Evolutionary conservation across 1,284 basidiomycete species (phyloP).

Genomic region (Trichosporon coremiiforme): DNA sequence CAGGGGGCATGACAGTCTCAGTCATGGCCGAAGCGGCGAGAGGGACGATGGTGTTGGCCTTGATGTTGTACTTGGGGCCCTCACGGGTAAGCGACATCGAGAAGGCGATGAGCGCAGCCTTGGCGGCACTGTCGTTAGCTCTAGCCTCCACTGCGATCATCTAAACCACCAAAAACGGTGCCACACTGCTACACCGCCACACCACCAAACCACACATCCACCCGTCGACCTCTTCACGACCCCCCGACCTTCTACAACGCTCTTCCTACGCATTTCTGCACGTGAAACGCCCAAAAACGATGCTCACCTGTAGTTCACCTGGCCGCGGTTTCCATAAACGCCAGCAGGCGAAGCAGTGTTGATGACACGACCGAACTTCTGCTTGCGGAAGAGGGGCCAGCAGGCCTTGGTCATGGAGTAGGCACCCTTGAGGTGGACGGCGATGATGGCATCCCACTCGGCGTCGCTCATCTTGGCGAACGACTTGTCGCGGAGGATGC

Average conservation of each 20-base stretch:
- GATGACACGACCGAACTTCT: constrained; percentile 88
- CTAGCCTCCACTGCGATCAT: not conserved
- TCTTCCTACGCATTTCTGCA: not conserved
- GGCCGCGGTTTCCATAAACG: constrained; percentile 84
- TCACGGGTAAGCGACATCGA: constrained; percentile 89
- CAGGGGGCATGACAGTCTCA: constrained; percentile 93
- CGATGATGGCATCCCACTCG: constrained; percentile 82
- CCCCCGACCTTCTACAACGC: not conserved
- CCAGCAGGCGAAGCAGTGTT: constrained; percentile 74
- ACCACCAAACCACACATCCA: not conserved
- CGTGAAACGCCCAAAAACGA: not conserved
- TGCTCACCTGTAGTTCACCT: constrained; percentile 69
- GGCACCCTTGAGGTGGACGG: constrained; percentile 94
- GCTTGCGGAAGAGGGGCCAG: constrained; percentile 93
- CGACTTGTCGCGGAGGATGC: constrained; percentile 77
- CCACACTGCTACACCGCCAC: not conserved
- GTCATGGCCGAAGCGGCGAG: constrained; percentile 93
- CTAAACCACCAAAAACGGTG: not conserved
- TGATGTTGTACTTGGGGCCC: constrained; percentile 91
- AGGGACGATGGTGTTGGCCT: constrained; percentile 84
- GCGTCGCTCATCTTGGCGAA: constrained; percentile 89
- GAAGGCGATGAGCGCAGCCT: constrained; percentile 81
- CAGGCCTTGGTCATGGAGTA: constrained; percentile 94
- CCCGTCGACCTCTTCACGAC: not conserved
- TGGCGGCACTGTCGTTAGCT: constrained; percentile 51